Evolutionary conservation across 1,139 yeast genomes (phyloP).

Genomic region (Zygoascus sp.): DNA sequence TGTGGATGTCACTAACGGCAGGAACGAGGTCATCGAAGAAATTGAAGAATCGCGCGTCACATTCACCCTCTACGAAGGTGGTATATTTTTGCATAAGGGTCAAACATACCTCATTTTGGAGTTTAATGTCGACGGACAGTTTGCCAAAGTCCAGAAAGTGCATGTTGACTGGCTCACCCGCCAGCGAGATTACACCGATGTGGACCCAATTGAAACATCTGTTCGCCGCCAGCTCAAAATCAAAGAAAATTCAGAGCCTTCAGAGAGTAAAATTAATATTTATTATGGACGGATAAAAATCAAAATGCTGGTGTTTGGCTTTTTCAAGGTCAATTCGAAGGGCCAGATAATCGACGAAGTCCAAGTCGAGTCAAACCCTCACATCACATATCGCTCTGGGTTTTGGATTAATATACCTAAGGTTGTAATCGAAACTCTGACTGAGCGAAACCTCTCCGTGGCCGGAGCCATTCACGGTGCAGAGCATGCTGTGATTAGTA

Average conservation of each 20-base stretch:
- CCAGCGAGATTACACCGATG: conserved; percentile 88
- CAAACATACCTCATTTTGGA: conserved; percentile 80
- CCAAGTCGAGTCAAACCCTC: conserved; percentile 88
- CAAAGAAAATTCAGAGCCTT: not conserved
- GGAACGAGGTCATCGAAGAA: conserved; percentile 77
- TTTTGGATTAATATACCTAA: conserved; percentile 86
- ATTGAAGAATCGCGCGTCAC: conserved; percentile 87
- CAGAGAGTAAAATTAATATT: conserved; percentile 6
- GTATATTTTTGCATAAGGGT: conserved; percentile 91
- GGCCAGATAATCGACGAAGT: conserved; percentile 84
- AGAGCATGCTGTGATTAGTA: conserved; percentile 79
- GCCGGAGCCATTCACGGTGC: conserved; percentile 98
- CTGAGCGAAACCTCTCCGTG: conserved; percentile 53
- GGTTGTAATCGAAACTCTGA: conserved; percentile 54
- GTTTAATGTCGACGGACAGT: conserved; percentile 67
- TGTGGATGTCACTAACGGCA: conserved; percentile 73
- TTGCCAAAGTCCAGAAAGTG: conserved; percentile 80
- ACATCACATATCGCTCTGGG: conserved; percentile 64
- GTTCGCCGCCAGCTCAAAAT: conserved; percentile 9
- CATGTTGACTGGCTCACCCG: conserved; percentile 90
- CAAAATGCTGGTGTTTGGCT: conserved; percentile 82
- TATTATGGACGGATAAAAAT: conserved; percentile 71
- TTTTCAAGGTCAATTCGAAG: conserved; percentile 74
- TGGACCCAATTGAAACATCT: conserved; percentile 55
- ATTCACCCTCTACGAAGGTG: conserved; percentile 93